Conservation (phyloP, 257 asterid species). For the Solanum verrucosum region DNA sequence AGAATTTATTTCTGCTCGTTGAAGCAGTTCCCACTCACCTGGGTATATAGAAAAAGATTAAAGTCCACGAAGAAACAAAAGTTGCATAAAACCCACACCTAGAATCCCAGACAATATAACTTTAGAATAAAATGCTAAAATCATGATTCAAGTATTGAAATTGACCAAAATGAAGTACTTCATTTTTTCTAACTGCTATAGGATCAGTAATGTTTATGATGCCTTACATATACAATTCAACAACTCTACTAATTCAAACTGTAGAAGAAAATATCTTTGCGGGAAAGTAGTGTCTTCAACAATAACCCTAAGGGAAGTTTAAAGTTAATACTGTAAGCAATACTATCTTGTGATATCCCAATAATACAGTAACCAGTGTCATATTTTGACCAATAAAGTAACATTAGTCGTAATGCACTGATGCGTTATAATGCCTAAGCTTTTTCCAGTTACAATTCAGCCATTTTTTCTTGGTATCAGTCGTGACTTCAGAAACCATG, state of each 20-base stretch:
- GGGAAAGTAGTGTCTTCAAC: neutral
- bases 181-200: neutral
- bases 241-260: neutral
- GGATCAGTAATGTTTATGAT: neutral
- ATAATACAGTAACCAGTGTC: neutral
- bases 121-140: neutral
- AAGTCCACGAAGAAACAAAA: neutral
- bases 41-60: neutral
- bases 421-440: neutral
- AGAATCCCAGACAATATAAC: neutral
- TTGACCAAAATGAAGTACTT: neutral
- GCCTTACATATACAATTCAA: neutral
- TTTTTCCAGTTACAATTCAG: neutral
- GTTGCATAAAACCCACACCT: neutral
- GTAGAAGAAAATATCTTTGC: neutral
- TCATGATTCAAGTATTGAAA: neutral
- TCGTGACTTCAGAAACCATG: neutral
- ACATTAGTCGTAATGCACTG: neutral
- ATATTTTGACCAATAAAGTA: neutral
- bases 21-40: neutral
- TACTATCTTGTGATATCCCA: neutral
- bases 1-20: neutral
- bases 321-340: neutral
- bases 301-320: neutral
- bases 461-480: neutral